Percentiles rank a stretch among this genome's conserved stretches.
phyloP scores from a whole-genome alignment of 1,284 basidiomycete species.

The Ganoderma leucocontextum region DNA sequence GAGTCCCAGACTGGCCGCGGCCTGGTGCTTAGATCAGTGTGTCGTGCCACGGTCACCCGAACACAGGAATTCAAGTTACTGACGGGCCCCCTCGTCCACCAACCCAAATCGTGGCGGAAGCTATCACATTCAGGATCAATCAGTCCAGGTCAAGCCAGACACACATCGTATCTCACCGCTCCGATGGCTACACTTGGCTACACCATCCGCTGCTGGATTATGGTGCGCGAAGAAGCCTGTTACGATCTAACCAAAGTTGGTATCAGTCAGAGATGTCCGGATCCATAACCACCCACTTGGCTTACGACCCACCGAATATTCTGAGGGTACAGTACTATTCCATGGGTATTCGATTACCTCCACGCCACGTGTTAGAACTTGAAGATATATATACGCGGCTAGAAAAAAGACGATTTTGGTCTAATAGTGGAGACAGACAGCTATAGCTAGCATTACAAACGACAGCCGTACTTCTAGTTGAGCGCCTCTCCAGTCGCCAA shows the following conservation, averaged over 20 bases:
- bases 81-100: no score
- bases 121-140: conserved; percentile 41
- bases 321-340: neutral
- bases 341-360: neutral
- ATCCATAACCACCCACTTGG: neutral
- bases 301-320: conserved; percentile 12
- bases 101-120: conserved; percentile 71
- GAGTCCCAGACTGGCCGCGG: no score
- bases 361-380: no score
- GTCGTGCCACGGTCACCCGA: no score
- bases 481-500: conserved; percentile 1
- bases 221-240: conserved; percentile 46
- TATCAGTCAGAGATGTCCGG: neutral
- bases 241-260: conserved; percentile 34
- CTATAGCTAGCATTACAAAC: neutral
- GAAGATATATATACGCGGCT: no score
- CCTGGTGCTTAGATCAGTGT: no score
- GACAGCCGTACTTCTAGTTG: neutral
- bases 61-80: no score
- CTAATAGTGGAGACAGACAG: neutral
- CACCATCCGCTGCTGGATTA: conserved; percentile 33
- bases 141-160: neutral
- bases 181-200: conserved; percentile 37
- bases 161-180: conserved; percentile 34
- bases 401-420: neutral